Evolutionary conservation across 805 yeast genomes (phyloP), one percentile per base, ranked within the genome.

Genomic region (Candida hispaniensis): DNA sequence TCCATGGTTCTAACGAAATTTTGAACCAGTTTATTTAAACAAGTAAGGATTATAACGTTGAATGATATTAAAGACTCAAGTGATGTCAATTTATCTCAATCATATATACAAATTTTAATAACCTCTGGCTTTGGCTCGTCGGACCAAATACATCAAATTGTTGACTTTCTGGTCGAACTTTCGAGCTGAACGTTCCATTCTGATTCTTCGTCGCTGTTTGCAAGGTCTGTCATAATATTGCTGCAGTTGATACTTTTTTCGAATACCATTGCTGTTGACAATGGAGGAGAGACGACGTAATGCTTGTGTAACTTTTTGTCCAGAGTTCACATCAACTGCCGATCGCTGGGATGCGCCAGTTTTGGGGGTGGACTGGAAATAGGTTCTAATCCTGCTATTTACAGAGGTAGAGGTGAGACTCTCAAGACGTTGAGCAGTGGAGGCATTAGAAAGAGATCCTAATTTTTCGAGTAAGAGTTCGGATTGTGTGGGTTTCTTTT

Each of bases 91-190:
- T n/a, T n/a, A 22, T 11, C 10, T 22, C 25, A 22, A 22, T 15
- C 18, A 26, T 26, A 32, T 32, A 32, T 32, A 32, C 24, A 32
- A 27, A 29, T 11, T 13, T 23, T 32, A 32, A 23, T 32, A 32
- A 11, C 36, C 36, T 17, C 36, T 21, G 28, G 23, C 28, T 28
- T 32, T 32, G 28, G 36, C 36, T 16, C 36, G 36, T 32, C 36
- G 36, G 18, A 32, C 13, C 36, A 23, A 28, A 28, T 32, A 32
- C 18, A 32, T 23, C 11, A 32, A 17, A 18, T 20, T 22, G 23
- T 32, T 32, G 18, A 32, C 36, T 3, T 28, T 28, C 8, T 27
- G 28, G 18, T 32, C 36, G 9, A 32, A 32, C 36, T 32, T 32
- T 32, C 36, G 36, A 27, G 23, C 28, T 14, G 36, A 17, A 7